These are phyloP conservation scores for Globisporangium splendens DNA, from an alignment of 352 stramenopile species.

Conservation along the genomic window DNA sequence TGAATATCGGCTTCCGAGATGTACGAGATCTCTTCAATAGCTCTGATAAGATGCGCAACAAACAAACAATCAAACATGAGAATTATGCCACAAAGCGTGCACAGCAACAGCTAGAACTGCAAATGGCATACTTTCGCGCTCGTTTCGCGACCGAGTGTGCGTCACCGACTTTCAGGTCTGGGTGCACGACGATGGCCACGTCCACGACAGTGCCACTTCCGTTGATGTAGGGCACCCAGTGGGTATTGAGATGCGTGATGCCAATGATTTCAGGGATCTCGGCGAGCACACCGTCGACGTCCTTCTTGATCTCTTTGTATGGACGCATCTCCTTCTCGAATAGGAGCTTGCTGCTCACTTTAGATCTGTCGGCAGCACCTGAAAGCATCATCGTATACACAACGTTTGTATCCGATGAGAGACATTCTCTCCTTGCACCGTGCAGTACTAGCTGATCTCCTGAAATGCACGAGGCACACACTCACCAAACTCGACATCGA, in stretches of 20 bases:
- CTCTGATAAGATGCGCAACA: slow-evolving; percentile 24
- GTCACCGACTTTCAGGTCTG: slow-evolving; percentile 72
- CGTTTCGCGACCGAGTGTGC: slow-evolving; percentile 70
- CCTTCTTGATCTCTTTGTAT: slow-evolving; percentile 70
- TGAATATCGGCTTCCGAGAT: slow-evolving; percentile 80
- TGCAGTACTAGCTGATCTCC: no score
- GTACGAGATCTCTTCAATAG: slow-evolving; percentile 77
- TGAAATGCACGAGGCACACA: no score
- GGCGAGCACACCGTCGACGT: slow-evolving; percentile 57
- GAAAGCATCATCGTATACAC: no score
- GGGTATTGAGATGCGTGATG: slow-evolving; percentile 80
- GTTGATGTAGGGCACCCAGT: slow-evolving; percentile 65
- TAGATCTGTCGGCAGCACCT: slow-evolving; percentile 22
- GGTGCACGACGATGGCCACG: slow-evolving; percentile 72
- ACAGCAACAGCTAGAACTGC: no score
- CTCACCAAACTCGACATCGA: slow-evolving; percentile 71
- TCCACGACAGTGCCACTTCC: slow-evolving; percentile 70
- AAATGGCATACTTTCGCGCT: slow-evolving; percentile 48
- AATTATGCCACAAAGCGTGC: no score
- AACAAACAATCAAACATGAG: no score
- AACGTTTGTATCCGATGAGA: no score
- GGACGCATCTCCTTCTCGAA: slow-evolving; percentile 62
- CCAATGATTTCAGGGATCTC: slow-evolving; percentile 65
- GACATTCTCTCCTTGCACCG: no score
- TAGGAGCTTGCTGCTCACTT: slow-evolving; percentile 25